A percentile compares a stretch with the other conserved stretches of the same genome.
Conservation (phyloP, 306 rosid species). For the Casuarina glauca region DNA sequence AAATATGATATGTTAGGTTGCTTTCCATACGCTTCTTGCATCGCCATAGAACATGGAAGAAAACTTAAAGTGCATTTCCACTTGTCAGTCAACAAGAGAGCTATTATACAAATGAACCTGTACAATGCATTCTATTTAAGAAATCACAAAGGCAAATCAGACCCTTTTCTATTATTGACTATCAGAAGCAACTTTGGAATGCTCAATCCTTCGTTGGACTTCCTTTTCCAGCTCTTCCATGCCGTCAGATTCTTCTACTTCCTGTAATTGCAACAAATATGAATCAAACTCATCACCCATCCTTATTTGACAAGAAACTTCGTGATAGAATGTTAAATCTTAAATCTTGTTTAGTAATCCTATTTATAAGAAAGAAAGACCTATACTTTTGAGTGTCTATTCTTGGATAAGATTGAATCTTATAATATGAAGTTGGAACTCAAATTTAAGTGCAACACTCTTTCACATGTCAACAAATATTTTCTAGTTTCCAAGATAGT, state of each 20-base stretch:
- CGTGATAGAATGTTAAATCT: not conserved
- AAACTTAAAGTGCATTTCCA: not conserved
- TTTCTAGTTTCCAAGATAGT: too few species aligned
- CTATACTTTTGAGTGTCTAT: too few species aligned
- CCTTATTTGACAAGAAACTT: not conserved
- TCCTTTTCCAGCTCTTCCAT: constrained; percentile 79
- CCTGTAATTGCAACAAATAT: constrained; percentile 45
- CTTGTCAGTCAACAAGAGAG: not conserved
- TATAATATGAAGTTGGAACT: too few species aligned
- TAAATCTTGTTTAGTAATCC: too few species aligned
- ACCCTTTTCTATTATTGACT: not conserved
- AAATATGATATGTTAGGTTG: too few species aligned
- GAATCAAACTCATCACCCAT: too few species aligned
- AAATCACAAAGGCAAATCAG: not conserved
- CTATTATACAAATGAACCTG: not conserved
- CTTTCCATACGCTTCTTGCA: too few species aligned
- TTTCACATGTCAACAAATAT: too few species aligned
- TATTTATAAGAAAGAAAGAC: too few species aligned
- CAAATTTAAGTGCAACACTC: too few species aligned
- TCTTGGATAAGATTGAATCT: too few species aligned
- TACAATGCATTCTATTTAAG: not conserved
- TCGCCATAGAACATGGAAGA: too few species aligned
- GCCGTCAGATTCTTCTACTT: constrained; percentile 88
- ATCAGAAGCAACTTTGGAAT: constrained; percentile 2
- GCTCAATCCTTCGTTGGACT: constrained; percentile 26